Conservation (phyloP, 169 alveolate genomes). For the Perkinsus olseni region DNA sequence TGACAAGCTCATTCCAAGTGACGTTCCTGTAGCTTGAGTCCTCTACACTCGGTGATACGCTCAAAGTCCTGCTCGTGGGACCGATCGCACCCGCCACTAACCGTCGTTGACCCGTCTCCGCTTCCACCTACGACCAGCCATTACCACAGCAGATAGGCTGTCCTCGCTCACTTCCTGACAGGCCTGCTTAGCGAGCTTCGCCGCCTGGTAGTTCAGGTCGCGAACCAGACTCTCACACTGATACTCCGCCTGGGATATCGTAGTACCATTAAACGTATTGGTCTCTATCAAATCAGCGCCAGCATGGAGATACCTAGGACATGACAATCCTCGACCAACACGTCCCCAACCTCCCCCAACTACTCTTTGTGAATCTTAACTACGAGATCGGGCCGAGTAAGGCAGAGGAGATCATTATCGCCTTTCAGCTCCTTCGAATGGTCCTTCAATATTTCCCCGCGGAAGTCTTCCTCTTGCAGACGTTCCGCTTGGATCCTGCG, state of each 20-base stretch:
- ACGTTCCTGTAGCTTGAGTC: constrained; percentile 38
- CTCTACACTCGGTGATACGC: constrained; percentile 43
- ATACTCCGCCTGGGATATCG: constrained; percentile 43
- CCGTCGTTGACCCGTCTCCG: constrained; percentile 17
- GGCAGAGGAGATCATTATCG: constrained; percentile 37
- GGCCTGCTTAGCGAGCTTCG: constrained; percentile 39
- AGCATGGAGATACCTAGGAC: constrained; percentile 37
- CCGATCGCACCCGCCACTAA: constrained; percentile 56
- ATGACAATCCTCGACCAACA: background rate
- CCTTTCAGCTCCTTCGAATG: constrained; percentile 31
- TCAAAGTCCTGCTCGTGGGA: constrained; percentile 42
- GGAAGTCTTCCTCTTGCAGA: constrained; percentile 40
- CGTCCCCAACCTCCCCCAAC: background rate
- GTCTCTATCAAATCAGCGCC: constrained; percentile 58
- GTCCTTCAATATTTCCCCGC: constrained; percentile 44
- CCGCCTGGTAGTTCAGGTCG: constrained; percentile 36
- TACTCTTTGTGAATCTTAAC: constrained; percentile 26
- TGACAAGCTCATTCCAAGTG: constrained; percentile 20
- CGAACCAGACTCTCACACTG: constrained; percentile 25
- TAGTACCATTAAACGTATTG: constrained; percentile 44
- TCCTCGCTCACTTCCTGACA: constrained; percentile 21
- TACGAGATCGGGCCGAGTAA: constrained; percentile 41
- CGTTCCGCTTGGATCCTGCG: constrained; percentile 26
- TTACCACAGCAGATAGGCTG: background rate
- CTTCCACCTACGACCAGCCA: background rate